phyloP scores from a whole-genome alignment of 1,284 basidiomycete species.

The Hemileia vastatrix region DNA sequence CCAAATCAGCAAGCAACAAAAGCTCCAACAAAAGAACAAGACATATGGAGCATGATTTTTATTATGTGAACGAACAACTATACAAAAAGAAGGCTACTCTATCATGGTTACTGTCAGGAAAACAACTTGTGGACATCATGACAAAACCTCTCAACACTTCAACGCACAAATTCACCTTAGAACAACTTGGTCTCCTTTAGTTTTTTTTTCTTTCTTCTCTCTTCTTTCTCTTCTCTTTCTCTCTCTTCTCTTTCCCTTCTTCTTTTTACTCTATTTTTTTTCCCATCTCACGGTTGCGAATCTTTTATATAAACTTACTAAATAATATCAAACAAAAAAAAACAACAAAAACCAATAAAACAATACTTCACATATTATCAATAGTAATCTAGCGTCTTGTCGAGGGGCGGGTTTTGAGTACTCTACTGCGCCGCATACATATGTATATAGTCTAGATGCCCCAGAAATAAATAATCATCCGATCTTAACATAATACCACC shows the following conservation, averaged over 20 bases:
- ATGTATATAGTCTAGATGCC: too few relatives aligned
- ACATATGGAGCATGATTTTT: slow-evolving; percentile 2
- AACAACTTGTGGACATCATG: slow-evolving; percentile 4
- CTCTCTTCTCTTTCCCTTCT: background rate
- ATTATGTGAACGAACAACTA: background rate
- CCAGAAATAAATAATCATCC: too few relatives aligned
- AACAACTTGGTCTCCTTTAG: background rate
- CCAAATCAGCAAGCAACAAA: background rate
- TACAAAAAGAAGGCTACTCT: background rate
- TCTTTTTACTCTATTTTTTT: background rate
- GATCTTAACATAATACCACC: too few relatives aligned
- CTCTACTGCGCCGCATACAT: too few relatives aligned
- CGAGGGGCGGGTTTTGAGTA: too few relatives aligned
- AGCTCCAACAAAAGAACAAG: background rate
- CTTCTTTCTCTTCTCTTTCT: background rate
- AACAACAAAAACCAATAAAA: too few relatives aligned
- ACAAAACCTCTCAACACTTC: background rate
- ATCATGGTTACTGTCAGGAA: background rate
- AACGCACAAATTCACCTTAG: background rate
- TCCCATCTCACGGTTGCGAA: too few relatives aligned
- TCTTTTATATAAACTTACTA: too few relatives aligned
- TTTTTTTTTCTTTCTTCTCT: background rate
- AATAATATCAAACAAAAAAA: too few relatives aligned
- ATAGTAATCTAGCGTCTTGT: too few relatives aligned
- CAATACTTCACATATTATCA: too few relatives aligned